Evolutionary conservation across 1,139 yeast species (phyloP), one percentile per base, ranked within the genome.

Genomic region (Yamadazyma friedrichii): DNA sequence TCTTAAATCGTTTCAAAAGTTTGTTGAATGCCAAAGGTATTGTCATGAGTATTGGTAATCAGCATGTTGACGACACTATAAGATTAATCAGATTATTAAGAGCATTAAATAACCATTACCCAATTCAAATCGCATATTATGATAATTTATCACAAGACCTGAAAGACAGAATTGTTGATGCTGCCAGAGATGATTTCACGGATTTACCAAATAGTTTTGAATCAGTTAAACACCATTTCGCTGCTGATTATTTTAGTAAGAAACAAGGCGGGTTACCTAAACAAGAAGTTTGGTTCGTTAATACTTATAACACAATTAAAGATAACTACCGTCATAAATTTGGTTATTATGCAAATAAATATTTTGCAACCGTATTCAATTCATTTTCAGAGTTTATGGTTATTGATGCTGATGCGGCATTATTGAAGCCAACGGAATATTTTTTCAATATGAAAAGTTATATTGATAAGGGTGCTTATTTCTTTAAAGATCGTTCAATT

Each of bases 81-180:
- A 70, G 64, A 40, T 62, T 78, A 25, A 56, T 80, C 9, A 64
- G 67, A 15, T 56, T 76, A 1, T 57, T 80, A 30, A 61, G 83
- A 43, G 67, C 72, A 2, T 55, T 70, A 32, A 64, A 66, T 32
- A 79, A 76, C 47, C 59, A 61, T 20, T 61, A 69, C 22, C 85
- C 85, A 1, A 68, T 81, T 42, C 82, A 81, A 59, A 66, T 80
- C 30, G 67, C 80, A 10, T 74, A 76, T 47, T 69, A 68, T 40
- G 75, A 60, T 35, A 47, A 51, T 9, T 47, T 65, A 11, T 46
- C 56, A 9, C 44, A 44, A 12, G 56, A 52, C 3, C 51, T 64
- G n/a, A 64, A 61, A 40, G 34, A 38, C 9, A 50, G 38, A 42
- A 52, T 65, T 20, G 58, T 55, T 11, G 49, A 53, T 15, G 70